Percentiles rank a stretch among this genome's conserved stretches.
phyloP scores from a whole-genome alignment of 148 eudicot genomes.

The Vaccinium macrocarpon region DNA sequence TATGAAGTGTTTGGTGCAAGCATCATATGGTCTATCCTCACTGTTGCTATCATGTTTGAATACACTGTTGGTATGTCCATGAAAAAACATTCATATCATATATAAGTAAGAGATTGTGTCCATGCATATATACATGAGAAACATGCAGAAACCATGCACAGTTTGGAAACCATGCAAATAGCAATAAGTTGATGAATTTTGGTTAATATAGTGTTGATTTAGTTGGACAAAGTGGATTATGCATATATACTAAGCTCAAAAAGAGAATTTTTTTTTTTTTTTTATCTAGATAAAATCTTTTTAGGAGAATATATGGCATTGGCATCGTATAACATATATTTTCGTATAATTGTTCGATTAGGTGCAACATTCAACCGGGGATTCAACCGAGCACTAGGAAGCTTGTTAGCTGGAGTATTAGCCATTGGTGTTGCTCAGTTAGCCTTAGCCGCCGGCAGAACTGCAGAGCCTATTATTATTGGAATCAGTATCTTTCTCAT shows the following conservation, averaged over 20 bases:
- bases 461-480: slow-evolving; percentile 46
- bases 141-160: background rate
- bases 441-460: slow-evolving; percentile 35
- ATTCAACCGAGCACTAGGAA: slow-evolving; percentile 66
- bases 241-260: background rate
- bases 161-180: background rate
- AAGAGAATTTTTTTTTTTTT: background rate
- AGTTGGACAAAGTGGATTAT: background rate
- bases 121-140: background rate
- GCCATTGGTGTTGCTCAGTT: slow-evolving; percentile 51
- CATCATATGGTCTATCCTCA: slow-evolving; percentile 67
- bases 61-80: slow-evolving; percentile 61
- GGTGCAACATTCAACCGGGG: slow-evolving; percentile 62
- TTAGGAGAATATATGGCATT: background rate
- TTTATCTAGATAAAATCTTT: no score
- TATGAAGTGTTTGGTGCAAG: slow-evolving; percentile 46
- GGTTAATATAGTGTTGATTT: background rate
- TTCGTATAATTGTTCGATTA: background rate
- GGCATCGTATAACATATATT: background rate
- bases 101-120: no score
- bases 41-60: slow-evolving; percentile 66
- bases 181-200: background rate
- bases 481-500: slow-evolving; percentile 52
- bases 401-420: slow-evolving; percentile 49
- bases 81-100: no score